Conservation (phyloP, 768 basidiomycete species). For the Galerina marginata region DNA sequence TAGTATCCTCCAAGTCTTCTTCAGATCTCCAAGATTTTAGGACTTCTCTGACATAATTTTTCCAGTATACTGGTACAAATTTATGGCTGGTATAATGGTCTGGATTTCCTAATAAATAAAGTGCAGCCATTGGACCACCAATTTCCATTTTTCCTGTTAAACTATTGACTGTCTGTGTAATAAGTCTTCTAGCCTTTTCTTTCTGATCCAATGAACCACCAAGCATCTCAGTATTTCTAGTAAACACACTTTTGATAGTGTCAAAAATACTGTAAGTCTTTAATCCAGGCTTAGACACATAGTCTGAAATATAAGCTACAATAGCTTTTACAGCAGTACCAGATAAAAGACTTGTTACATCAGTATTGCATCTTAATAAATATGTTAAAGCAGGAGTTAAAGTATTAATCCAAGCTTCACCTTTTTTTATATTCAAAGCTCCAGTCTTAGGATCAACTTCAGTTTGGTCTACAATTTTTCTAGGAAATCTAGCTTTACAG, state of each 20-base stretch:
- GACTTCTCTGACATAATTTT: conserved; percentile 8
- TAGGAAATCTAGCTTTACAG: conserved; percentile 41
- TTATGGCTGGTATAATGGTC: conserved; percentile 38
- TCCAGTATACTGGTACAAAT: conserved; percentile 37
- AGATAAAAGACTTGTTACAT: conserved; percentile 36
- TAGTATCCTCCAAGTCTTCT: background rate
- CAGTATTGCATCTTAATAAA: conserved; percentile 39
- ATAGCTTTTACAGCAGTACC: conserved; percentile 41
- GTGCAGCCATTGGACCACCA: conserved; percentile 35
- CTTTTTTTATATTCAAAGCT: conserved; percentile 33
- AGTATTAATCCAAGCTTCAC: conserved; percentile 39
- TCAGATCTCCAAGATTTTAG: background rate
- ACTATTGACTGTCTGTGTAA: conserved; percentile 27
- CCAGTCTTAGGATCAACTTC: conserved; percentile 32
- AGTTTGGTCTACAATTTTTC: conserved; percentile 23
- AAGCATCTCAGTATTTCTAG: conserved; percentile 26
- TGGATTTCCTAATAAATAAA: conserved; percentile 36
- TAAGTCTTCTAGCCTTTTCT: conserved; percentile 15
- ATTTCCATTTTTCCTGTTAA: conserved; percentile 36
- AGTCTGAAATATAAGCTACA: conserved; percentile 40
- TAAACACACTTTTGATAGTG: conserved; percentile 26
- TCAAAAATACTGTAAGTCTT: conserved; percentile 41
- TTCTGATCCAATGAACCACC: conserved; percentile 11
- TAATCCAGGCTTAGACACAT: conserved; percentile 38
- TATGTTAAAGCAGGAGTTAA: conserved; percentile 32